Conservation (phyloP, 1,284 basidiomycete genomes). For the Vanrija humicola region DNA sequence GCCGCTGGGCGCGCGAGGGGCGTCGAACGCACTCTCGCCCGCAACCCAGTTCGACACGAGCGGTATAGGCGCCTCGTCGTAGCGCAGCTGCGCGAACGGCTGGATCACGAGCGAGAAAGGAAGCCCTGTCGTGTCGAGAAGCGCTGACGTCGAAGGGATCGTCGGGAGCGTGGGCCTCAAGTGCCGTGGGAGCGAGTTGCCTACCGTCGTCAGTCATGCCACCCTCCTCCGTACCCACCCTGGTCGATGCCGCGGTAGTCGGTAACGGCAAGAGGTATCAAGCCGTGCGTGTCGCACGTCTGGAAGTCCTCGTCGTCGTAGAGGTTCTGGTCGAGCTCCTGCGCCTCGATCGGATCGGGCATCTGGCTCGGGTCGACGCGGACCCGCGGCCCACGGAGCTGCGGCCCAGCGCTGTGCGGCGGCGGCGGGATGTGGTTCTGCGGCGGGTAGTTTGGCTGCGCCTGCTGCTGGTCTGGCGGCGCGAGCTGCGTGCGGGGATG, state of each 20-base stretch:
- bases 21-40: slow-evolving; percentile 50
- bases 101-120: slow-evolving; percentile 84
- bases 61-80: slow-evolving; percentile 78
- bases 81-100: slow-evolving; percentile 79
- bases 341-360: slow-evolving; percentile 80
- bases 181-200: slow-evolving; percentile 66
- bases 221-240: slow-evolving; percentile 55
- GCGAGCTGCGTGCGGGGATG: slow-evolving; percentile 12
- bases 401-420: slow-evolving; percentile 70
- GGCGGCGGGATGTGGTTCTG: slow-evolving; percentile 63
- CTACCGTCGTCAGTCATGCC: slow-evolving; percentile 38
- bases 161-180: slow-evolving; percentile 64
- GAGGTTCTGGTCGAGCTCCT: slow-evolving; percentile 75
- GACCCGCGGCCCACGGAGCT: slow-evolving; percentile 64
- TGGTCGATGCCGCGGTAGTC: slow-evolving; percentile 89
- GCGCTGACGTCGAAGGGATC: slow-evolving; percentile 73
- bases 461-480: slow-evolving; percentile 6
- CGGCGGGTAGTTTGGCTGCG: slow-evolving; percentile 23
- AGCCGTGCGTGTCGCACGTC: slow-evolving; percentile 67
- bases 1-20: slow-evolving; percentile 67
- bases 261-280: slow-evolving; percentile 78
- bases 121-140: slow-evolving; percentile 76
- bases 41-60: slow-evolving; percentile 56
- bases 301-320: slow-evolving; percentile 75
- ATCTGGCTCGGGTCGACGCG: slow-evolving; percentile 88